These are phyloP conservation scores for Colletotrichum siamense DNA, from an alignment of 2,329 filamentous ascomycete species.

Conservation along the genomic window DNA sequence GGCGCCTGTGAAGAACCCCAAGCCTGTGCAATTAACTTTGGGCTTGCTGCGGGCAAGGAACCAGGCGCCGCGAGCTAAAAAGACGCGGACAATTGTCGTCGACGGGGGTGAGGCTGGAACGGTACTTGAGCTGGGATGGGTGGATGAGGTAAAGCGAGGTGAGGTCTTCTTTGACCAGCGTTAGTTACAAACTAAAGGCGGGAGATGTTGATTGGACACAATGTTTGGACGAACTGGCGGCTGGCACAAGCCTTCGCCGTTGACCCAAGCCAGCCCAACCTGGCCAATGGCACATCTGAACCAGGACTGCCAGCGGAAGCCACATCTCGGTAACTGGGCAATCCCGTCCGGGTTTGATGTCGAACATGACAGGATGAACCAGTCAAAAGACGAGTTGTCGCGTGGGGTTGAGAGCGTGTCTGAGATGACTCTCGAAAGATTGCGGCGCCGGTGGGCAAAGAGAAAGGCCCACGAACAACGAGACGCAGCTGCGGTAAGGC, in stretches of 20 bases:
- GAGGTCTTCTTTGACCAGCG: not conserved
- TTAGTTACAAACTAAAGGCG: not conserved
- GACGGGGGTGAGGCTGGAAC: conserved; percentile 17
- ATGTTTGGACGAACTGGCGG: conserved; percentile 13
- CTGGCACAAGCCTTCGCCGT: not conserved
- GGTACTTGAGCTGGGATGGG: conserved; percentile 11
- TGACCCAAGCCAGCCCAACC: not conserved
- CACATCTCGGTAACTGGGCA: conserved; percentile 3
- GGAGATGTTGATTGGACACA: not conserved
- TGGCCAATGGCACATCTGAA: not conserved
- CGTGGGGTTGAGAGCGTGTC: conserved; percentile 7
- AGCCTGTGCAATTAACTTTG: conserved; percentile 17
- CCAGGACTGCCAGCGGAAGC: not conserved
- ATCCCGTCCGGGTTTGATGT: not conserved
- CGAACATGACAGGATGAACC: not conserved
- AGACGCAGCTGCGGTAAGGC: not conserved
- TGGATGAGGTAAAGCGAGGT: not conserved
- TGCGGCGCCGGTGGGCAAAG: not conserved
- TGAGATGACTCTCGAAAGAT: not conserved
- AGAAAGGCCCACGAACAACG: conserved; percentile 1
- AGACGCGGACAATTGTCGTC: conserved; percentile 13
- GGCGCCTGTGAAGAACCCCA: conserved; percentile 6
- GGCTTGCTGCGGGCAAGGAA: conserved; percentile 18
- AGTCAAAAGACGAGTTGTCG: not conserved
- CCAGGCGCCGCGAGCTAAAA: conserved; percentile 18